Evolutionary conservation across 495 filamentous ascomycete species (phyloP), one percentile per base, ranked within the genome.

Genomic region (Xylaria grammica): DNA sequence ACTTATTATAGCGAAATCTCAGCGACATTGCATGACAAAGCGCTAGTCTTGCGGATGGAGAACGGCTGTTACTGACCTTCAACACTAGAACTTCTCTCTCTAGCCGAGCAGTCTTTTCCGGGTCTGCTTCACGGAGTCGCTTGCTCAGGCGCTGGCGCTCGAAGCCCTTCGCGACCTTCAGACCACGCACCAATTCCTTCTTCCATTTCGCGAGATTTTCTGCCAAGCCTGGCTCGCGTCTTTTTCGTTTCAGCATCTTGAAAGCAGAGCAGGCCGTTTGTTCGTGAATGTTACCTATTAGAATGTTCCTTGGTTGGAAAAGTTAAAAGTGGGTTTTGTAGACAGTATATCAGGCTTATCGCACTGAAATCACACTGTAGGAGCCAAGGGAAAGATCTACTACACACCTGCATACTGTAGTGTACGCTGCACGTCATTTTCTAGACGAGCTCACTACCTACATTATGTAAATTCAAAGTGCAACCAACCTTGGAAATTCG

Each of bases 121-220:
- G 77, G 19, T 69, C 65, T 2, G 88, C 87, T 29, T 87, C 87
- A 74, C 90, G 93, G 24, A 90, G 79, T 38, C 93, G 79, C 57
- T 92, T 88, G 32, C 90, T 87, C 48, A 93, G 82, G 62, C 96
- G 97, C 77, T 97, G 94, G 66, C 92, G 82, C 78, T 97, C 94
- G 74, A 94, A 94, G 17, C 91, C 92, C 62, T 92, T 93, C 27
- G 90, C 91, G 1, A 85, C 79, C 74, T 95, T 96, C 40, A 97
- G 80, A 0, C 86, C 90, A 22, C 86, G 83, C 49, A 83, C 81
- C 9, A 97, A 81, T 22, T 85, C 73, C 58, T 84, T 85, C 34
- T 85, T 83, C 65, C 84, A 84, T 57, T 86, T 79, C 11, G 81
- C 73, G 65, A 93, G 80, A 44, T 86, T 84, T 50, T 84, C 78